These are phyloP conservation scores for Pittosporum tobira DNA, from an alignment of 129 eudicot species.

Conservation along the genomic window DNA sequence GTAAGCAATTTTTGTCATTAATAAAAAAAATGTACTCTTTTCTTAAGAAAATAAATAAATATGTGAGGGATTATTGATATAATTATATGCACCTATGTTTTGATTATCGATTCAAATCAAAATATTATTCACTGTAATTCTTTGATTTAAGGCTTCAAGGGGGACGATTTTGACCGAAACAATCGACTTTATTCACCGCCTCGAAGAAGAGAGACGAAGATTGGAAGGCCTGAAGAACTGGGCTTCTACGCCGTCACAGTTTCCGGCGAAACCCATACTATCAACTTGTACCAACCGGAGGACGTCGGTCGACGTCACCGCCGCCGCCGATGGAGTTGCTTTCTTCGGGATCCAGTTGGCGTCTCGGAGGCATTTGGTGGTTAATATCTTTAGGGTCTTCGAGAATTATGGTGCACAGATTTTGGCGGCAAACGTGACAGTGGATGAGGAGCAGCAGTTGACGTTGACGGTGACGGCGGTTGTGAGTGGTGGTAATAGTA, in stretches of 20 bases:
- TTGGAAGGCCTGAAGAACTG: constrained; percentile 22
- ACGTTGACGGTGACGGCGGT: constrained; percentile 23
- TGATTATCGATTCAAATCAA: neutral
- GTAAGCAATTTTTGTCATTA: too few relatives aligned
- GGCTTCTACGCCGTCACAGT: neutral
- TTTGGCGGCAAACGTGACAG: constrained; percentile 23
- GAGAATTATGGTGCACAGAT: constrained; percentile 24
- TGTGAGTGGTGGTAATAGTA: constrained; percentile 6
- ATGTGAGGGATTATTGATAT: too few relatives aligned
- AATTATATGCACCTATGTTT: neutral
- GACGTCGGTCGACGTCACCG: constrained; percentile 2
- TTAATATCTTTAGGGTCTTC: constrained; percentile 16
- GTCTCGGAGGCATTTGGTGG: constrained; percentile 6
- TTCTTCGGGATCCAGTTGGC: constrained; percentile 26
- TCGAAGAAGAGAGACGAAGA: constrained; percentile 18
- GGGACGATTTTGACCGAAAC: constrained; percentile 14
- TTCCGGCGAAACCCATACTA: neutral
- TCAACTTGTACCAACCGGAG: neutral
- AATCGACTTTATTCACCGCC: constrained; percentile 7
- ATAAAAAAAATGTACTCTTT: neutral
- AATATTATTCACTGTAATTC: neutral
- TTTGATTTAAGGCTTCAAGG: constrained; percentile 16
- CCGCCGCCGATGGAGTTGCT: constrained; percentile 12
- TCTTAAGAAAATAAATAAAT: too few relatives aligned
- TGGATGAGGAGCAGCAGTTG: constrained; percentile 8